Evolutionary conservation across 139 green algal species (phyloP), one percentile per base, ranked within the genome.

Genomic region (Volvox africanus): DNA sequence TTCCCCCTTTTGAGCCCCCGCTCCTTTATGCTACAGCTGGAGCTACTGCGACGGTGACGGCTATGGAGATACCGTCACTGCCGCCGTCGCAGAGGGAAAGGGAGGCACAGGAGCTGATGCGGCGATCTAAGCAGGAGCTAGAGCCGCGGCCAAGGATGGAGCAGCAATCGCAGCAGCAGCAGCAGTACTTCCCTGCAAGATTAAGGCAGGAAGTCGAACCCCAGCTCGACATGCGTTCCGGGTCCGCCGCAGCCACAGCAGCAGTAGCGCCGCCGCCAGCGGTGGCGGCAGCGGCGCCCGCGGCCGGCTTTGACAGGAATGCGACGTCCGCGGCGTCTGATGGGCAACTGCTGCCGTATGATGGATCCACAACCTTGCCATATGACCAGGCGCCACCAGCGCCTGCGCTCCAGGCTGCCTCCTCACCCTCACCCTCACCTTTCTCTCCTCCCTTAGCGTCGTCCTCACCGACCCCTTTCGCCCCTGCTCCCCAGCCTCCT

Each of bases 51-150:
- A 75, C 67, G 22, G 67, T 75, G 44, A 26, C 28, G 13, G 69
- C 9, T 30, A 35, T n/a, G 68, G 86, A 82, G 85, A 68, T 89
- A 44, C 44, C 85, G 68, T 21, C 33, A n/a, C 85, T 89, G 85
- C 85, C 85, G 85, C 85, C 85, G 19, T 28, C 19, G 0, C 78
- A 91, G 78, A 22, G 76, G 22, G 37, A 69, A 11, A 9, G 55
- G 28, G 79, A 89, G 82, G 35, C 90, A 75, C 24, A 67, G 68
- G 33, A 32, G 75, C 80, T 65, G 77, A 80, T 82, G 86, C 65
- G 86, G 62, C 50, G 79, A 61, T 20, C 26, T 50, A 76, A 80
- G 88, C 82, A 81, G 88, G 69, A 55, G 82, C 55, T 33, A 1
- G 20, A 88, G 32, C 1, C 71, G 44, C 9, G 79, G 26, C 69